Conservation (phyloP, 2,329 filamentous ascomycete genomes). For the Plenodomus tracheiphilus region DNA sequence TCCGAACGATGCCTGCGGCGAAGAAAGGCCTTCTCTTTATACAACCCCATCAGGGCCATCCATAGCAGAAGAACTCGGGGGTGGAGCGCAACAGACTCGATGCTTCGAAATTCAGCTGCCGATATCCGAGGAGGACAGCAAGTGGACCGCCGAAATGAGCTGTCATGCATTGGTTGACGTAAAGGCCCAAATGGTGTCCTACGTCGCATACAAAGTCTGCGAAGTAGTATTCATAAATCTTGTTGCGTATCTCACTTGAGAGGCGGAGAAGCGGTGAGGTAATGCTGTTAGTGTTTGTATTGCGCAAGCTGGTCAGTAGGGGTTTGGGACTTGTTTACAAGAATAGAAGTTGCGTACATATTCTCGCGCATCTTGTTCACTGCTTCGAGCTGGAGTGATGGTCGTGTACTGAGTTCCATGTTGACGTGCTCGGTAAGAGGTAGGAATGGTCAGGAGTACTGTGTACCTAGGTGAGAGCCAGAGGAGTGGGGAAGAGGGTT, state of each 20-base stretch:
- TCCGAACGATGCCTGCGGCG: no score
- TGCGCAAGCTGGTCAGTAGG: not conserved
- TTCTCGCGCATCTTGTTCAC: not conserved
- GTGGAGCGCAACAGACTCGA: not conserved
- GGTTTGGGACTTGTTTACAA: not conserved
- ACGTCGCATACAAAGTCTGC: not conserved
- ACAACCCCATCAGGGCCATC: no score
- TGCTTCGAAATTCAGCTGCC: not conserved
- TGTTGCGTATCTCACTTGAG: not conserved
- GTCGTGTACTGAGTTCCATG: no score
- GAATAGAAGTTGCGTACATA: no score
- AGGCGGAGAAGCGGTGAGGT: slow-evolving; percentile 3
- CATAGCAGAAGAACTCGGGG: no score
- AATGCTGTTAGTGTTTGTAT: not conserved
- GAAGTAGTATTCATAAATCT: not conserved
- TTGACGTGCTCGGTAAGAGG: no score
- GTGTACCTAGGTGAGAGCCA: no score
- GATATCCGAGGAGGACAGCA: not conserved
- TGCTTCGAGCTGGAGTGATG: not conserved
- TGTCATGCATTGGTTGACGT: no score
- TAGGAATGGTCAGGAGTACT: no score
- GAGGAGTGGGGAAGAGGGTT: no score
- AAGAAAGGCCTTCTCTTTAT: no score
- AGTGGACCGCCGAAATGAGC: not conserved
- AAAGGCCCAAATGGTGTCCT: no score